phyloP scores from a whole-genome alignment of 2,329 filamentous ascomycete genomes.

The Sclerotinia trifoliorum region DNA sequence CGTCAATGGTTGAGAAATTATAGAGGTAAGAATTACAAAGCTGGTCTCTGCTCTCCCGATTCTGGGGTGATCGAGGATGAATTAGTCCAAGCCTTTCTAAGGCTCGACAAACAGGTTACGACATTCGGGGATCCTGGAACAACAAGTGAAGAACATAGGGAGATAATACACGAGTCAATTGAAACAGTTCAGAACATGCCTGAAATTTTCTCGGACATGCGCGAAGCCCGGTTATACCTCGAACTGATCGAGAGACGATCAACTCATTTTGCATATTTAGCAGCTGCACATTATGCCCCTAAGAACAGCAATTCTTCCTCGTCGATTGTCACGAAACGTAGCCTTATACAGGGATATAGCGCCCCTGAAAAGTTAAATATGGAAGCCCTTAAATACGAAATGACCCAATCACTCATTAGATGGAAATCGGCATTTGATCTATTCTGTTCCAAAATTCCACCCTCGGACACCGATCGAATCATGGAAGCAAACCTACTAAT shows the following conservation, averaged over 20 bases:
- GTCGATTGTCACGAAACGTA: background rate
- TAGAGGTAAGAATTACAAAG: background rate
- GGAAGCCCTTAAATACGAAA: background rate
- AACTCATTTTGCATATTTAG: constrained; percentile 24
- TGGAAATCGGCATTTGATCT: constrained; percentile 4
- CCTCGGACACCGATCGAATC: background rate
- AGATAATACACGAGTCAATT: constrained; percentile 22
- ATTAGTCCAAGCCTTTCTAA: constrained; percentile 21
- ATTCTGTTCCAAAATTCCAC: background rate
- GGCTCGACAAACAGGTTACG: constrained; percentile 26
- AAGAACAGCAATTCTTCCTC: background rate
- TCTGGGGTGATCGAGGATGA: constrained; percentile 23
- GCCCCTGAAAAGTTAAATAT: background rate
- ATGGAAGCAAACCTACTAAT: background rate
- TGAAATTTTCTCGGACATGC: constrained; percentile 3
- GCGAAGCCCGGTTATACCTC: constrained; percentile 24
- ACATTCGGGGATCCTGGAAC: constrained; percentile 18
- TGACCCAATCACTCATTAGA: background rate
- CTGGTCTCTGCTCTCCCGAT: constrained; percentile 17
- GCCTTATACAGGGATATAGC: background rate
- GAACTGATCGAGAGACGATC: constrained; percentile 27
- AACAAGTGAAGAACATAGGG: constrained; percentile 17
- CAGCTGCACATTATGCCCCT: background rate
- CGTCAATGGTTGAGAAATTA: constrained; percentile 17
- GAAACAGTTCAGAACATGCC: constrained; percentile 24